Evolutionary conservation across 148 eudicot species (phyloP), one percentile per base, ranked within the genome.

Genomic region (Dysphania ambrosioides): DNA sequence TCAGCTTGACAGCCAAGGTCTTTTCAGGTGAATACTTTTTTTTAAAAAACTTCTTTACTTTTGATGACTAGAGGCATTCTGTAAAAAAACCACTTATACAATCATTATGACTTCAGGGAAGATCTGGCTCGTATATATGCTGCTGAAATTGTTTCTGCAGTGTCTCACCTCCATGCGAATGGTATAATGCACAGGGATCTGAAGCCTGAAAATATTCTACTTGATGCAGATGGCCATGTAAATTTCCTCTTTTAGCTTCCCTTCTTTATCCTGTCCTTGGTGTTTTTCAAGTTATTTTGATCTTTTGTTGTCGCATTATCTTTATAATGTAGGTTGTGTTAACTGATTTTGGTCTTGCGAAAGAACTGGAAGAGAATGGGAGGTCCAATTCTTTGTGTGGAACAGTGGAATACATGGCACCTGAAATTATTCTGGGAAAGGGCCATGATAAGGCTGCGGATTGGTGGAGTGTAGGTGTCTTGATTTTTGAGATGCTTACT

Each of bases 151-250:
- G 84, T 95, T 71, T 92, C 96, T 49, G 98, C 98, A 24, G 98
- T 95, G 32, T 90, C 89, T 79, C 97, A 95, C 72, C 97, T 95
- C 63, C 98, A 95, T 79, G 89, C 86, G 70, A 86, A 92, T 24
- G 97, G 97, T 49, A 86, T 90, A 42, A 95, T 95, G 98, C 98
- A 95, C 68, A 88, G 98, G 84, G 97, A 92, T 80, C 91, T 92
- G 21, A 95, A 95, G 81, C 98, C 98, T 72, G 98, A 95, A 81
- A 95, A 95, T 78, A 87, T 95, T 66, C 84, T 93, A 72, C 80
- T 93, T 35, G 98, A 88, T 86, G 98, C 88, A 75, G 98, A 91
- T 83, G 98, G 98, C 86, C 97, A 91, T 73, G 97, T 89, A 86
- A 36, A 66, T 66, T 71, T 79, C 71, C 76, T 72, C 79, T 77